Evolutionary conservation across 108 stramenopile genomes (phyloP), one percentile per base, ranked within the genome.

Genomic region (Cylindrotheca closterium): DNA sequence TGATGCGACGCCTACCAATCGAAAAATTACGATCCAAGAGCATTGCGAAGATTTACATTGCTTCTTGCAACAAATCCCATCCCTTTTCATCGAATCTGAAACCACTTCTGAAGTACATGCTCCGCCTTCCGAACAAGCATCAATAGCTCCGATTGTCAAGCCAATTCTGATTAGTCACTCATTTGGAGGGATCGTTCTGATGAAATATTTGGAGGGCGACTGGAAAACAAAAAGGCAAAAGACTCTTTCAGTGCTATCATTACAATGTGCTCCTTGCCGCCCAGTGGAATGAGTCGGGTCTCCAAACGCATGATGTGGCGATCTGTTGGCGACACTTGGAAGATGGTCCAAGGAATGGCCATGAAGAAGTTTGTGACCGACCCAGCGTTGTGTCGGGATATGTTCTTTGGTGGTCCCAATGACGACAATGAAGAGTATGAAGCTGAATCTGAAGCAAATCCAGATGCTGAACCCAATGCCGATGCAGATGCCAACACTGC

Each of bases 231-330:
- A 61, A 60, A 50, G 49, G n/a, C n/a, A n/a, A n/a, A n/a, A n/a
- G n/a, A n/a, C n/a, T n/a, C n/a, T n/a, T 65, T 74, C 22, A 58
- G 65, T 22, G 89, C 83, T 1, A 73, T 84, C 4, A 84, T 81
- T n/a, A 71, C 71, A 12, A 76, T 93, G 57, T 94, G 92, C 55
- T 75, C 80, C 25, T 87, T 91, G 1, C 92, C 92, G 19, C 92
- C 92, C 17, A 72, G 68, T 52, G 92, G 92, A 17, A 94, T 89
- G 56, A 83, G 87, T 24, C 69, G 68, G 17, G 73, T 80, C 65
- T 77, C 77, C 3, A 56, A 66, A 49, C 62, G 86, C 1, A 73
- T 57, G 21, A 33, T 88, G 51, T 27, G 55, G 27, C 68, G 79
- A 61, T 81, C 79, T 4, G 66, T 79, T 1, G 5, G 28, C 0